Percentiles rank a stretch among this genome's conserved stretches.
These are phyloP conservation scores for Aspergillus latus DNA, from an alignment of 2,329 filamentous ascomycete genomes.

Conservation along the genomic window DNA sequence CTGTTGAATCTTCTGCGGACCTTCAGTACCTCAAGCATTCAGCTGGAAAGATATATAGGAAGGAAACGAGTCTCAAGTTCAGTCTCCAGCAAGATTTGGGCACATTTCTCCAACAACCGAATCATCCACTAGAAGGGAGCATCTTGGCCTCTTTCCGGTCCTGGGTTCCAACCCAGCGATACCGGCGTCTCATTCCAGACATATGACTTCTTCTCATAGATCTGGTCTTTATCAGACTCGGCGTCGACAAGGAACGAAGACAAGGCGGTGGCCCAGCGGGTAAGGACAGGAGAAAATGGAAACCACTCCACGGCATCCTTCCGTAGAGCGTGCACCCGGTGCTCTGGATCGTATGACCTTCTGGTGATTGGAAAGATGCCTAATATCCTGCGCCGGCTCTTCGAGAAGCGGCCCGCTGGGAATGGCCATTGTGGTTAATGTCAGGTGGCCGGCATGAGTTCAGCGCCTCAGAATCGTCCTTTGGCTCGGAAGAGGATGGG, in stretches of 20 bases:
- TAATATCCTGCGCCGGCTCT: slow-evolving; percentile 22
- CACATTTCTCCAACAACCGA: slow-evolving; percentile 17
- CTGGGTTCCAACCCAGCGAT: slow-evolving; percentile 22
- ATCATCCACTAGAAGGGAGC: slow-evolving; percentile 21
- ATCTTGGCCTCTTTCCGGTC: slow-evolving; percentile 18
- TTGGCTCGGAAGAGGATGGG: slow-evolving; percentile 2
- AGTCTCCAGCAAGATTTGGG: slow-evolving; percentile 19
- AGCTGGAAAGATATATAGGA: too few relatives aligned
- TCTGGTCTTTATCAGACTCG: neutral
- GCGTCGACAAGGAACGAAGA: neutral
- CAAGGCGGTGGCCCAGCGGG: neutral
- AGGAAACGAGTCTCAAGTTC: too few relatives aligned
- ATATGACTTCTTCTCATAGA: neutral
- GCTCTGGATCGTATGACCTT: slow-evolving; percentile 19
- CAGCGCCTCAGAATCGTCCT: slow-evolving; percentile 25
- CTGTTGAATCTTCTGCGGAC: slow-evolving; percentile 22
- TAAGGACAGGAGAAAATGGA: neutral
- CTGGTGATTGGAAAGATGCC: slow-evolving; percentile 25
- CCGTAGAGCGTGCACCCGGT: slow-evolving; percentile 19
- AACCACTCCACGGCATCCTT: slow-evolving; percentile 23
- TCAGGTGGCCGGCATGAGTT: slow-evolving; percentile 28
- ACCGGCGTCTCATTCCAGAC: slow-evolving; percentile 13
- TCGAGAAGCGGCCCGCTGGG: slow-evolving; percentile 28
- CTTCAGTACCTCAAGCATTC: too few relatives aligned
- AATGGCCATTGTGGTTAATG: slow-evolving; percentile 32